These are phyloP conservation scores for Pichia gijzeniarum DNA, from an alignment of 805 yeast genomes.

Conservation along the genomic window DNA sequence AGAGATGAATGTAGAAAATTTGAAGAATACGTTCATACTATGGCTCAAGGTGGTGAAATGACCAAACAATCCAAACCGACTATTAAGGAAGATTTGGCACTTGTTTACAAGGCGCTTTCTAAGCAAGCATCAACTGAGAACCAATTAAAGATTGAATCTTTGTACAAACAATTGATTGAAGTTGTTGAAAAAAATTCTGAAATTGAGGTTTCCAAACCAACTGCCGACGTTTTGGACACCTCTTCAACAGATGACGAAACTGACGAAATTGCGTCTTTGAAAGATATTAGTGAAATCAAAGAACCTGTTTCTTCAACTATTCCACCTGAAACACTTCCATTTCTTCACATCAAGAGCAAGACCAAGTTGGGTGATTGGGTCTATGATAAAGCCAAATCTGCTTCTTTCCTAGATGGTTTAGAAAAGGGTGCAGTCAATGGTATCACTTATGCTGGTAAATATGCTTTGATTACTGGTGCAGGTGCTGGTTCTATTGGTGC, in stretches of 20 bases:
- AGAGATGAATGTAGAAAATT: slow-evolving; percentile 90
- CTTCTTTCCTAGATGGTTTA: slow-evolving; percentile 78
- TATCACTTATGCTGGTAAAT: slow-evolving; percentile 79
- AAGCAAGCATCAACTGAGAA: slow-evolving; percentile 67
- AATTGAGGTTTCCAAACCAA: slow-evolving; percentile 60
- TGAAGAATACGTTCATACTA: slow-evolving; percentile 90
- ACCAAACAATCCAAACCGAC: slow-evolving; percentile 68
- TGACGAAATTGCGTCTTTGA: slow-evolving; percentile 82
- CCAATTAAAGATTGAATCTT: slow-evolving; percentile 61
- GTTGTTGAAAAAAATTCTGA: slow-evolving; percentile 65
- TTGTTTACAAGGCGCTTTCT: slow-evolving; percentile 74
- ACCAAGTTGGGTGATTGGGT: slow-evolving; percentile 68
- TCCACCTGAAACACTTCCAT: slow-evolving; percentile 85
- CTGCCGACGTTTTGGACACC: slow-evolving; percentile 45
- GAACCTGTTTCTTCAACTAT: slow-evolving; percentile 69
- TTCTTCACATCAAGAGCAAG: slow-evolving; percentile 86
- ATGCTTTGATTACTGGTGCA: slow-evolving; percentile 93
- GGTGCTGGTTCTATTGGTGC: slow-evolving; percentile 99
- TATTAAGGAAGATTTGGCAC: slow-evolving; percentile 77
- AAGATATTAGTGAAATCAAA: slow-evolving; percentile 59
- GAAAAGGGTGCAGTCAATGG: slow-evolving; percentile 95
- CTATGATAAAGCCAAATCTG: slow-evolving; percentile 73
- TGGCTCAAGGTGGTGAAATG: slow-evolving; percentile 91
- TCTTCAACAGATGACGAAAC: slow-evolving; percentile 39
- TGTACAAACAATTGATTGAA: slow-evolving; percentile 63